Evolutionary conservation across 257 asterid genomes (phyloP).

Genomic region (Jaltomata sinuosa): DNA sequence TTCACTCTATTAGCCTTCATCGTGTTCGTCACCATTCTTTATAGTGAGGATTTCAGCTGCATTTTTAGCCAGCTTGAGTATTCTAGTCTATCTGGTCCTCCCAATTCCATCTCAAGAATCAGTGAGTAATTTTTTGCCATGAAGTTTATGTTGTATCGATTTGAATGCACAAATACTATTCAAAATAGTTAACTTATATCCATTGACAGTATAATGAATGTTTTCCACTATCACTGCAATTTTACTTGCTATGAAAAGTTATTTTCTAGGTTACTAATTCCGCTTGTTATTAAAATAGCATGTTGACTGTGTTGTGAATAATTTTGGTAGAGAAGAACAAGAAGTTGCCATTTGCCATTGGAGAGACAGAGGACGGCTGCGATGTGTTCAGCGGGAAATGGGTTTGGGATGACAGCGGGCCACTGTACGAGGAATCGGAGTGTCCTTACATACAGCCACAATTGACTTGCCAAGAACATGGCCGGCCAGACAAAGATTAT

Average conservation of each 20-base stretch:
- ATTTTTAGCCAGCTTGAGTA: conserved; percentile 15
- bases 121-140: conserved; percentile 9
- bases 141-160: neutral
- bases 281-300: neutral
- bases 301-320: neutral
- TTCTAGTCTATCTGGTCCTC: neutral
- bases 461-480: conserved; percentile 42
- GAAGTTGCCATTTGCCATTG: conserved; percentile 23
- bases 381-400: conserved; percentile 58
- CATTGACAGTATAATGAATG: neutral
- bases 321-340: conserved; percentile 13
- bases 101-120: conserved; percentile 10
- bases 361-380: conserved; percentile 23
- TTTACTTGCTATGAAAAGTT: neutral
- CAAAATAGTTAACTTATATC: neutral
- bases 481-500: conserved; percentile 54
- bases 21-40: conserved; percentile 26
- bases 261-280: neutral
- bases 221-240: neutral
- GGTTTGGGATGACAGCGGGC: conserved; percentile 42
- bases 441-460: conserved; percentile 57
- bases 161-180: neutral
- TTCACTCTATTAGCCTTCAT: conserved; percentile 27
- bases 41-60: conserved; percentile 30
- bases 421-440: conserved; percentile 55